Percentiles rank a stretch among this genome's conserved stretches.
Conservation (phyloP, 169 alveolate genomes). For the Plasmodium cynomolgi region DNA sequence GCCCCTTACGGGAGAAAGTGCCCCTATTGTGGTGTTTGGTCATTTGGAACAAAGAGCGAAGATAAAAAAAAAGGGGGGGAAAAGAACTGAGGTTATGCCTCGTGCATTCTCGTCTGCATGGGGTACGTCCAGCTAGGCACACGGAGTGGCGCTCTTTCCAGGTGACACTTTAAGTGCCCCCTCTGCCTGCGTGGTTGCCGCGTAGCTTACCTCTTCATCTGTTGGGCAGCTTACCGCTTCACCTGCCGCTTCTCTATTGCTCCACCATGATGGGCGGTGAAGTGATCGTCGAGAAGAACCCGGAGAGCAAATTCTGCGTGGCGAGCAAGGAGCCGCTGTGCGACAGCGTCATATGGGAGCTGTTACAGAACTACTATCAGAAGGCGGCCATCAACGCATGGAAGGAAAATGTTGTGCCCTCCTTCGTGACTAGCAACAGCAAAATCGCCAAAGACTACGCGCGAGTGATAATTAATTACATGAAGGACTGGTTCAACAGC, state of each 20-base stretch:
- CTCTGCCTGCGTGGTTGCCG: background rate
- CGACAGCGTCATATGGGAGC: conserved; percentile 86
- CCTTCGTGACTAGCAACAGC: conserved; percentile 87
- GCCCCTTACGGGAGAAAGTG: background rate
- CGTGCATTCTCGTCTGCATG: background rate
- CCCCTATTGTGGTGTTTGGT: background rate
- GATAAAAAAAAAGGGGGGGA: background rate
- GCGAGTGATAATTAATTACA: conserved; percentile 83
- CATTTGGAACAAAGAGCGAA: background rate
- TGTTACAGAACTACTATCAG: conserved; percentile 84
- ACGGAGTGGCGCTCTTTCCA: background rate
- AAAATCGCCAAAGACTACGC: conserved; percentile 88
- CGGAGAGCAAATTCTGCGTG: conserved; percentile 82
- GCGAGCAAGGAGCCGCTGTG: conserved; percentile 80
- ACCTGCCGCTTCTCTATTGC: background rate
- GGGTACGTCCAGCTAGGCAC: background rate
- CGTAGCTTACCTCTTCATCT: background rate
- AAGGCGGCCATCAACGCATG: conserved; percentile 88
- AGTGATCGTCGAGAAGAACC: conserved; percentile 85
- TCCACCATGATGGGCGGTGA: conserved; percentile 81
- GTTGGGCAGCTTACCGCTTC: background rate
- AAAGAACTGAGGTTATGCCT: background rate
- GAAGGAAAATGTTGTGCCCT: conserved; percentile 87
- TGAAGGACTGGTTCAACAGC: conserved; percentile 81
- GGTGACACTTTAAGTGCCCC: background rate